phyloP scores from a whole-genome alignment of 306 rosid genomes.

The Cucurbita argyrosperma region DNA sequence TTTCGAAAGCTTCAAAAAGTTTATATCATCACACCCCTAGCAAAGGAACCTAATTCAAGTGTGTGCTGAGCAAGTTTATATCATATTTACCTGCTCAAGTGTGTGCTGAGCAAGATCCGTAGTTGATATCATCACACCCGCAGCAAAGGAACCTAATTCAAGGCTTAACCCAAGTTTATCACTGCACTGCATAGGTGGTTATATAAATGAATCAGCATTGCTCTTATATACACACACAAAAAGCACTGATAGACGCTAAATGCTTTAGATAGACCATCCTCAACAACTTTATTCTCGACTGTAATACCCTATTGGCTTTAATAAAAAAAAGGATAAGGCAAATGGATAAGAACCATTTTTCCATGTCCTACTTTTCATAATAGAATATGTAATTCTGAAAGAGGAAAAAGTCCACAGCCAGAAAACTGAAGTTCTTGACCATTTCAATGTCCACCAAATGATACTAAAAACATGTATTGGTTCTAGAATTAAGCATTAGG shows the following conservation, averaged over 20 bases:
- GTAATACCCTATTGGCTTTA: not conserved
- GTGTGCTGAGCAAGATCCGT: slow-evolving; percentile 99
- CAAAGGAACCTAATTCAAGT: no score
- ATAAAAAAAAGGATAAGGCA: not conserved
- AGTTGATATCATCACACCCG: slow-evolving; percentile 96
- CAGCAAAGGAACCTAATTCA: slow-evolving; percentile 96
- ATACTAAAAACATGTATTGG: not conserved
- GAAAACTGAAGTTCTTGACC: not conserved
- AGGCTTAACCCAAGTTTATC: slow-evolving; percentile 96
- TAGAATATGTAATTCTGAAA: not conserved
- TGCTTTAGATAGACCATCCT: not conserved
- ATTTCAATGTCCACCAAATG: not conserved
- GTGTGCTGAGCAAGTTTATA: no score
- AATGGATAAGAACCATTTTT: not conserved
- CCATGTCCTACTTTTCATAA: not conserved
- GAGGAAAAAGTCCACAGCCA: not conserved
- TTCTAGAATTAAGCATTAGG: slow-evolving; percentile 8
- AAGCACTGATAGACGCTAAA: not conserved
- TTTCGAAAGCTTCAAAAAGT: no score
- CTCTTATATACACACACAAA: slow-evolving; percentile 6
- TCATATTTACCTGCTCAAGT: slow-evolving; percentile 56
- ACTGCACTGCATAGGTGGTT: slow-evolving; percentile 68
- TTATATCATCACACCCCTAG: no score
- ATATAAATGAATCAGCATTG: slow-evolving; percentile 11
- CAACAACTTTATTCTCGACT: not conserved